Conservation (phyloP, 306 rosid genomes). For the Corylus americana region DNA sequence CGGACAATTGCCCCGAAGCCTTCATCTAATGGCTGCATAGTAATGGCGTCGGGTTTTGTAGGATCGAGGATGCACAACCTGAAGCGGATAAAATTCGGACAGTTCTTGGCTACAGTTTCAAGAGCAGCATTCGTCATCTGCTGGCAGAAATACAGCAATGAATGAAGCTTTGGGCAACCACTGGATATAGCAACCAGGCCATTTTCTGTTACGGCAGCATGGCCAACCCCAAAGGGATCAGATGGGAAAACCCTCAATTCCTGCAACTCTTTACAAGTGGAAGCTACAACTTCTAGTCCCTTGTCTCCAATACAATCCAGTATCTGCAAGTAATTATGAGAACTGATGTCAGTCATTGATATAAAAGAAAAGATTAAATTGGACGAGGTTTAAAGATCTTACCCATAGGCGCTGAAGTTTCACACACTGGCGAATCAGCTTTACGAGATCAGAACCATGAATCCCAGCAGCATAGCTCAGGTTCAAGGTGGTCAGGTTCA, state of each 20-base stretch:
- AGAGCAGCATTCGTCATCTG: conserved; percentile 98
- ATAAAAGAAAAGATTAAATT: not conserved
- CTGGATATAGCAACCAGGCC: conserved; percentile 82
- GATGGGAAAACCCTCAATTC: conserved; percentile 93
- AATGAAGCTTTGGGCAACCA: conserved; percentile 87
- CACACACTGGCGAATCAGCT: conserved; percentile 52
- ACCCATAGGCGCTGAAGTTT: conserved; percentile 92
- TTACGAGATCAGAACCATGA: conserved; percentile 53
- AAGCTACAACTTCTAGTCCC: conserved; percentile 77
- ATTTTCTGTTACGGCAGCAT: conserved; percentile 69
- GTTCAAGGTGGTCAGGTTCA: conserved; percentile 72
- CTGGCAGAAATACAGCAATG: conserved; percentile 83
- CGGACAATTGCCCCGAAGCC: conserved; percentile 96
- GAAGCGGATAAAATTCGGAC: conserved; percentile 83
- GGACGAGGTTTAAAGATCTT: conserved; percentile 11
- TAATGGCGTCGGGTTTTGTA: conserved; percentile 63
- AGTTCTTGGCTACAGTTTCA: conserved; percentile 78
- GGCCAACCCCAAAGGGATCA: conserved; percentile 47
- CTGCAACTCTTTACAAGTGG: conserved; percentile 72
- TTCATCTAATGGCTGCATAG: conserved; percentile 78
- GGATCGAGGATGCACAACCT: conserved; percentile 80
- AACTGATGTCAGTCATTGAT: conserved; percentile 13
- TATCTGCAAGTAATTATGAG: conserved; percentile 45
- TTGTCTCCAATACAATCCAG: conserved; percentile 85
- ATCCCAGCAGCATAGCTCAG: conserved; percentile 88